Evolutionary conservation across 163 green algal genomes (phyloP).

Genomic region (Trebouxiophyceae sp.): DNA sequence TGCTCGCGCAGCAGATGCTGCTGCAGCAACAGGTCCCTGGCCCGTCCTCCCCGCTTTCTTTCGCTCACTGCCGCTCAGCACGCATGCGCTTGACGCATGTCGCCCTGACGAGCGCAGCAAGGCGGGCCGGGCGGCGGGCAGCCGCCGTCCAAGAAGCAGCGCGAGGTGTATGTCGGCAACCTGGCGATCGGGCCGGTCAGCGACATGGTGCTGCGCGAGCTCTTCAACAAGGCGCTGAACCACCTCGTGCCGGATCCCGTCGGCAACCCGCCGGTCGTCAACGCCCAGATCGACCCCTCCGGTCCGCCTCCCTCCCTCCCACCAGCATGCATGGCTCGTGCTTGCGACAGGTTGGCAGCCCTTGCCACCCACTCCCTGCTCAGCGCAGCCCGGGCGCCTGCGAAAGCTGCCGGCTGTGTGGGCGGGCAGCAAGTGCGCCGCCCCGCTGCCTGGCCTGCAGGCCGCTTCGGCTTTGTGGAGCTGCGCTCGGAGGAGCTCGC

Average conservation of each 20-base stretch:
- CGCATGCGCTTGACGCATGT: background rate
- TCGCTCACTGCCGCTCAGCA: background rate
- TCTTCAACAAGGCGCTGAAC: conserved; percentile 74
- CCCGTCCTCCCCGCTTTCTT: background rate
- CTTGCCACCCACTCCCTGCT: too few species aligned
- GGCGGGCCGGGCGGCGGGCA: conserved; percentile 3
- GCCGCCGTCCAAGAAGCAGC: conserved; percentile 39
- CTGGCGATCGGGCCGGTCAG: conserved; percentile 59
- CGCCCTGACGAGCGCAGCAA: background rate
- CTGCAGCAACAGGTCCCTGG: conserved; percentile 21
- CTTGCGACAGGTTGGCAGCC: too few species aligned
- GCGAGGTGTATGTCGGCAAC: conserved; percentile 67
- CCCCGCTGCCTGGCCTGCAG: conserved; percentile 6
- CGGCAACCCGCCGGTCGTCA: conserved; percentile 63
- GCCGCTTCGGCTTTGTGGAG: conserved; percentile 84
- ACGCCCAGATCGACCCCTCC: conserved; percentile 47
- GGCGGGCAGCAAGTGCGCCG: background rate
- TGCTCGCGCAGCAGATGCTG: conserved; percentile 44
- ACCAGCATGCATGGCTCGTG: too few species aligned
- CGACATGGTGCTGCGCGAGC: conserved; percentile 61
- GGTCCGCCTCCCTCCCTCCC: too few species aligned
- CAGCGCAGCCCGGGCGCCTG: too few species aligned
- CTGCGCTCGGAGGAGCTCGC: conserved; percentile 72
- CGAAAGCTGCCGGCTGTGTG: background rate
- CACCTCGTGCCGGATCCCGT: conserved; percentile 67